Evolutionary conservation across 2,329 filamentous ascomycete species (phyloP), one percentile per base, ranked within the genome.

Genomic region (Aspergillus sp.): DNA sequence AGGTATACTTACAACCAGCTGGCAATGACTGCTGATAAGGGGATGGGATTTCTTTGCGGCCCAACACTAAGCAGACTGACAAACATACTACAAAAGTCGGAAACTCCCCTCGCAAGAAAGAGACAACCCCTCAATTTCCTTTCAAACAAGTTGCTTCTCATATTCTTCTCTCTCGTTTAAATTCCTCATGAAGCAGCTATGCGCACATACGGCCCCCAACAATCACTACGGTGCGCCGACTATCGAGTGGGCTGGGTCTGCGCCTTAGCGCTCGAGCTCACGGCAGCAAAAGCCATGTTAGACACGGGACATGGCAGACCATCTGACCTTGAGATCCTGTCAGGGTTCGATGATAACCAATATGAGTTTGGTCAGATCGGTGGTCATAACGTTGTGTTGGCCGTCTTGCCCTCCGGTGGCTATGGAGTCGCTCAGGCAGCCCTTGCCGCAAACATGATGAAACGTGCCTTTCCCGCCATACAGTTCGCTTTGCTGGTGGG

Each of bases 201-300:
- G 41, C 5, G 10, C 6, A 1, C 19, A 23, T 15, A 45, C 9
- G 19, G 19, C 19, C 4, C 9, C 2, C 10, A 13, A 5, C n/a
- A 5, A 3, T 19, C 41, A 21, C n/a, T 45, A 3, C 41, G 13
- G 10, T 45, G 41, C 19, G 25, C 25, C 25, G 32, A 63, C 10
- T 77, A 76, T 59, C 72, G 67, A 1, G 63, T 76, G 23, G 73
- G 66, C 45, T 76, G 70, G 68, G 66, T 76, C 21, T 75, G 72
- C 59, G 71, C 73, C 15, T 51, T 75, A 8, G 57, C 63, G 3
- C 55, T 69, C 8, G 72, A 76, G 51, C 61, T 71, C 60, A 66
- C 65, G 2, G 72, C 72, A 9, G 72, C 70, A 6, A 60, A 53
- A 4, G 60, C 58, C 6, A 70, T 74, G 70, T 61, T 76, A 1